Conservation (phyloP, 139 green algal genomes). For the Chlorella sp. region DNA sequence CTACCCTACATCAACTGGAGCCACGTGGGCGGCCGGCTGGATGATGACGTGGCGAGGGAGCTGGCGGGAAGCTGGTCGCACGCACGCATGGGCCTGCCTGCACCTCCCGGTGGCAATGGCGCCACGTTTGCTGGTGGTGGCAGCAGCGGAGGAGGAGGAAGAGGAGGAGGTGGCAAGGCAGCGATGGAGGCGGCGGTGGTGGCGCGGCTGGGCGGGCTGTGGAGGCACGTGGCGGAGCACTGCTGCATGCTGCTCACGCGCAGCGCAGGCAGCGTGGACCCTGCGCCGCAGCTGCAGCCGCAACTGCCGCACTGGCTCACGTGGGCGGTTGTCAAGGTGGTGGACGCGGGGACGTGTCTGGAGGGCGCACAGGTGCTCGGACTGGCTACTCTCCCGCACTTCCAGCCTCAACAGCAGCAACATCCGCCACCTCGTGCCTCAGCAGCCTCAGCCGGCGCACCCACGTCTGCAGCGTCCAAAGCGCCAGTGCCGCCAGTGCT, state of each 20-base stretch:
- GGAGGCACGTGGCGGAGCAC: conserved; percentile 4
- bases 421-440: too few relatives aligned
- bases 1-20: conserved; percentile 7
- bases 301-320: too few relatives aligned
- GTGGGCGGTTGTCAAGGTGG: conserved; percentile 12
- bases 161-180: background rate
- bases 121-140: background rate
- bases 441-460: too few relatives aligned
- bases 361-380: conserved; percentile 24
- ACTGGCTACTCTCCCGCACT: too few relatives aligned
- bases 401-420: too few relatives aligned
- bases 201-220: conserved; percentile 1
- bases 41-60: background rate
- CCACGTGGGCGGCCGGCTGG: background rate
- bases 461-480: too few relatives aligned
- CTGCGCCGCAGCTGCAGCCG: too few relatives aligned
- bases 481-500: too few relatives aligned
- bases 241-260: conserved; percentile 7
- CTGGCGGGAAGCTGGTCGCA: too few relatives aligned
- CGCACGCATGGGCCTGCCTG: background rate
- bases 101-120: background rate
- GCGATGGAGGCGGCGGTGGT: background rate
- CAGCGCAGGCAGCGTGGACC: too few relatives aligned
- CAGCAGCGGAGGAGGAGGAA: background rate
- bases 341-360: conserved; percentile 18